Conservation (phyloP, 164 flowering plant genomes). For the Malania oleifera region DNA sequence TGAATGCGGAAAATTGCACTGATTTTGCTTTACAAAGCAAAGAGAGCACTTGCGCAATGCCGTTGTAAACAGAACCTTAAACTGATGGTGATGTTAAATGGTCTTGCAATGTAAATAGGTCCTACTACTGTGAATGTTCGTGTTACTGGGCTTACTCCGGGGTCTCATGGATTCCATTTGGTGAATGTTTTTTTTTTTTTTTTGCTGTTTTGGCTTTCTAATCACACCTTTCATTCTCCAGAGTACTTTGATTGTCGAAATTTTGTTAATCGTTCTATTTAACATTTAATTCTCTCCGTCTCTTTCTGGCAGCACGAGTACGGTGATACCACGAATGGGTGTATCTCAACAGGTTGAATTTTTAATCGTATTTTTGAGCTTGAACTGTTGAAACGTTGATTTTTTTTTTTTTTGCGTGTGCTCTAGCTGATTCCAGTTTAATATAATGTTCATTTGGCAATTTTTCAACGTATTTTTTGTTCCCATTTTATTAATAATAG, state of each 20-base stretch:
- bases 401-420: neutral
- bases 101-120: conserved; percentile 33
- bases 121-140: conserved; percentile 78
- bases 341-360: conserved; percentile 80
- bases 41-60: too few species aligned
- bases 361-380: conserved; percentile 1
- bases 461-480: neutral
- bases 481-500: neutral
- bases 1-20: neutral
- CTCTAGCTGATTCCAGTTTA: neutral
- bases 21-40: neutral
- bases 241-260: neutral
- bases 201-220: neutral
- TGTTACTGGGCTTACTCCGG: conserved; percentile 71
- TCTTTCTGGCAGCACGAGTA: conserved; percentile 63
- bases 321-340: conserved; percentile 94
- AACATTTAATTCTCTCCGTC: conserved; percentile 5
- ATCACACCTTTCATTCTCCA: too few species aligned
- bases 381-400: neutral
- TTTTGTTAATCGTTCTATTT: neutral
- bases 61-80: neutral
- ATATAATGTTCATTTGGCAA: neutral
- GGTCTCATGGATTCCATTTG: conserved; percentile 79
- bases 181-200: conserved; percentile 33
- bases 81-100: neutral